These are phyloP conservation scores for Aspergillus udagawae DNA, from an alignment of 2,329 filamentous ascomycete genomes.

Conservation along the genomic window DNA sequence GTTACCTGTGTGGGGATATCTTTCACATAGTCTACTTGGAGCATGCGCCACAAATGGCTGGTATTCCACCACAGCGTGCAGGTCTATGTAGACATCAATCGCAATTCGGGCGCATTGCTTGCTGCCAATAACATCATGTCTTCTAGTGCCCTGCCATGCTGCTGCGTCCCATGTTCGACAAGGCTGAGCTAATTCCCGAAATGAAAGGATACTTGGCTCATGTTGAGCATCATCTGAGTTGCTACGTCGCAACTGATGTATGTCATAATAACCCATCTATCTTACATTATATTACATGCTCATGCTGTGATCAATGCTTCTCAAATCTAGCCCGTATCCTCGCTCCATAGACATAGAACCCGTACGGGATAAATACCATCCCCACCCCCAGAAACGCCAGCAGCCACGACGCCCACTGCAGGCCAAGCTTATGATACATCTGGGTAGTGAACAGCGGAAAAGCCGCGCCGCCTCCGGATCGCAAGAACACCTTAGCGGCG, in stretches of 20 bases:
- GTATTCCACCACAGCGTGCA: too few relatives aligned
- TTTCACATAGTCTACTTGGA: too few relatives aligned
- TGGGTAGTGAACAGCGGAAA: constrained; percentile 72
- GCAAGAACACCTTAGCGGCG: constrained; percentile 45
- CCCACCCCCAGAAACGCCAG: constrained; percentile 52
- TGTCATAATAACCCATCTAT: neutral
- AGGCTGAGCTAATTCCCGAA: too few relatives aligned
- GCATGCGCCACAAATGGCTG: too few relatives aligned
- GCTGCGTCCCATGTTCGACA: too few relatives aligned
- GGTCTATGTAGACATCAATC: too few relatives aligned
- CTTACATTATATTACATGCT: neutral
- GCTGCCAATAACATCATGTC: too few relatives aligned
- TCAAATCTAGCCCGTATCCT: constrained; percentile 2
- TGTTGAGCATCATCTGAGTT: too few relatives aligned
- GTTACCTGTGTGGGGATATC: too few relatives aligned
- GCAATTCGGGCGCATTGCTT: too few relatives aligned
- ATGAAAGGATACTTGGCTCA: too few relatives aligned
- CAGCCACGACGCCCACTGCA: constrained; percentile 69
- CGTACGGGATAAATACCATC: constrained; percentile 12
- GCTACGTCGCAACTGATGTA: neutral
- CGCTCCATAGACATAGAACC: constrained; percentile 9
- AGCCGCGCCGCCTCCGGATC: constrained; percentile 63
- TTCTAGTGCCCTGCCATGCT: too few relatives aligned
- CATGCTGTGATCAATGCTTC: neutral
- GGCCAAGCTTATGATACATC: constrained; percentile 66